A percentile compares a stretch with the other conserved stretches of the same genome.
Conservation (phyloP, 192 early-diverging fungal genomes). For the Coemansia sp. region DNA sequence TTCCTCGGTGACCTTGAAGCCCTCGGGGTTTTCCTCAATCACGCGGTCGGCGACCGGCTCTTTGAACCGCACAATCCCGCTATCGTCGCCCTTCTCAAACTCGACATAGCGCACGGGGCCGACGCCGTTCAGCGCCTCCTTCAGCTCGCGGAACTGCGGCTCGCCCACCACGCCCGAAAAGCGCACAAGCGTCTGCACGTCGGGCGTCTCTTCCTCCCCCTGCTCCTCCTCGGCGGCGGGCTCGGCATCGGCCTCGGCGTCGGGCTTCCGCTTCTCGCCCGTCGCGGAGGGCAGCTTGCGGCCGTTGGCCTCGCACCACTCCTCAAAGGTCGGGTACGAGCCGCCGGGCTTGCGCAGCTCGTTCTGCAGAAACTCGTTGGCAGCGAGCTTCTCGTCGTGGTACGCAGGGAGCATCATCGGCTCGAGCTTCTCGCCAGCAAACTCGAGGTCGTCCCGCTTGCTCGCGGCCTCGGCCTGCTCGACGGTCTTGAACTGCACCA, state of each 20-base stretch:
- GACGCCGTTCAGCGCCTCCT: conserved; percentile 21
- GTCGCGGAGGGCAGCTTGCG: conserved; percentile 9
- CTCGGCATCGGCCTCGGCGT: conserved; percentile 5
- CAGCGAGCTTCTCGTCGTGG: conserved; percentile 48
- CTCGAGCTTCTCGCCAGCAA: conserved; percentile 22
- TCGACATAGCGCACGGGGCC: conserved; percentile 38
- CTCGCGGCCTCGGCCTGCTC: conserved; percentile 35
- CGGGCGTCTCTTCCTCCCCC: conserved; percentile 14
- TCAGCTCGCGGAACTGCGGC: conserved; percentile 15
- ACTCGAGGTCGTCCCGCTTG: conserved; percentile 22
- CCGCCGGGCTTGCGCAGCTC: conserved; percentile 47
- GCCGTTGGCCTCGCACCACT: conserved; percentile 41
- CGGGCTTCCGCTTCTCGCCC: conserved; percentile 4
- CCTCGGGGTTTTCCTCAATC: conserved; percentile 28
- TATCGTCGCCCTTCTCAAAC: conserved; percentile 9
- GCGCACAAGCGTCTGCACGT: conserved; percentile 15
- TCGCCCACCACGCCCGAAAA: conserved; percentile 34
- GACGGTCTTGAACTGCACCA: conserved; percentile 33
- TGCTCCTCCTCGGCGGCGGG: neutral
- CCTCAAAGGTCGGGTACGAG: conserved; percentile 39
- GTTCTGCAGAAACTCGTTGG: conserved; percentile 40
- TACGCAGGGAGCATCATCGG: conserved; percentile 30
- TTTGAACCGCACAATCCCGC: conserved; percentile 43
- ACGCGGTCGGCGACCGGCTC: conserved; percentile 23
- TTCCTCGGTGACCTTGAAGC: conserved; percentile 22